Evolutionary conservation across 345 rosid genomes (phyloP).

Genomic region (Arabis alpina): DNA sequence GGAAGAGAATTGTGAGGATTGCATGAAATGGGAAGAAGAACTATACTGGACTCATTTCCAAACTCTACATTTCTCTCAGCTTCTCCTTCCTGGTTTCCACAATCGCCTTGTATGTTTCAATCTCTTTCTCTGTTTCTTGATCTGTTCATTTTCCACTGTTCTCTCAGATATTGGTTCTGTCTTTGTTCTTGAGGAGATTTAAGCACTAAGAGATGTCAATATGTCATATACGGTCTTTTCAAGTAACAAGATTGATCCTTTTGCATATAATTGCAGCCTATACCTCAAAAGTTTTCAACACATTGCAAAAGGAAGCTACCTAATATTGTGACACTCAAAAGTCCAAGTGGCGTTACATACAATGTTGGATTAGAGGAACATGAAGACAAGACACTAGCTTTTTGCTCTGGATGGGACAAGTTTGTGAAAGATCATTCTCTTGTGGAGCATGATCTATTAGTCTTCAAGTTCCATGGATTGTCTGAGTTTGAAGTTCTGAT

Average conservation of each 20-base stretch:
- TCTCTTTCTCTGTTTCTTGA: conserved; percentile 1
- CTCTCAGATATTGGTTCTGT: neutral
- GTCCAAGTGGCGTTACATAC: conserved; percentile 68
- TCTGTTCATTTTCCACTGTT: conserved; percentile 3
- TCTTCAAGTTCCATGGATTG: conserved; percentile 68
- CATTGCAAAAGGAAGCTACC: conserved; percentile 60
- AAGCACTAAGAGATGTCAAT: neutral
- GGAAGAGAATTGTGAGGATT: conserved; percentile 52
- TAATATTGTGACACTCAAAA: conserved; percentile 58
- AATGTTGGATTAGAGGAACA: conserved; percentile 51
- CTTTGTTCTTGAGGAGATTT: too few species aligned
- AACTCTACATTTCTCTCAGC: conserved; percentile 59
- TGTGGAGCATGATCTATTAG: conserved; percentile 63
- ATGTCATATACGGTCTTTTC: neutral
- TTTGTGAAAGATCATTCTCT: conserved; percentile 62
- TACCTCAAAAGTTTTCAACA: conserved; percentile 61
- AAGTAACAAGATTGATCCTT: neutral
- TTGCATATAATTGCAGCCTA: conserved; percentile 46
- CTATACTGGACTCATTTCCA: conserved; percentile 77
- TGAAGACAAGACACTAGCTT: conserved; percentile 47
- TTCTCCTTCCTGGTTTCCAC: conserved; percentile 58
- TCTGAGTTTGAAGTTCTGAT: conserved; percentile 71
- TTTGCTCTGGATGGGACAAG: conserved; percentile 64
- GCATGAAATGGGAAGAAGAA: conserved; percentile 72
- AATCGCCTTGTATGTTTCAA: conserved; percentile 53